Percentiles rank a stretch among this genome's conserved stretches.
Evolutionary conservation across 495 filamentous ascomycete genomes (phyloP).

Genomic region (Podospora anserina): DNA sequence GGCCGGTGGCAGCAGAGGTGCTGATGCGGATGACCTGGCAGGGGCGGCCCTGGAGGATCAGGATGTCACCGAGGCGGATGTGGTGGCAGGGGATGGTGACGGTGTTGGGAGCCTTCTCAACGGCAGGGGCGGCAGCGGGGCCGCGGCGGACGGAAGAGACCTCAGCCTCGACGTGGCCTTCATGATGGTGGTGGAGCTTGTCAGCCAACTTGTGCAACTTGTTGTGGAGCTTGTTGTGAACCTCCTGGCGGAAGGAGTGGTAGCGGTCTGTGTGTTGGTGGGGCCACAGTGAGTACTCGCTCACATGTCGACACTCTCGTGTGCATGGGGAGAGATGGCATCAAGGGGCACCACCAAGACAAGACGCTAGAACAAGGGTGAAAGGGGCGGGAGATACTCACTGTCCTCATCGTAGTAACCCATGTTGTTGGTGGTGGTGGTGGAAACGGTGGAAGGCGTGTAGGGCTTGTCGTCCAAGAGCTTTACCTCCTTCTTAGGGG

Average conservation of each 20-base stretch:
- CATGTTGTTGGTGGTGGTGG: slow-evolving; percentile 63
- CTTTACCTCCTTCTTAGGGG: slow-evolving; percentile 37
- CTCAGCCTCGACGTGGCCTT: slow-evolving; percentile 56
- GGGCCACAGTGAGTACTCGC: slow-evolving; percentile 22
- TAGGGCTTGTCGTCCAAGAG: slow-evolving; percentile 42
- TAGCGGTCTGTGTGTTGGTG: slow-evolving; percentile 63
- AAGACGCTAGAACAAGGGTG: neutral
- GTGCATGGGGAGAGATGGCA: neutral
- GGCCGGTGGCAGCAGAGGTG: slow-evolving; percentile 93
- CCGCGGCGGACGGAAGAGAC: slow-evolving; percentile 39
- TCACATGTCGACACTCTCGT: slow-evolving; percentile 26
- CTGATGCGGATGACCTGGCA: slow-evolving; percentile 99
- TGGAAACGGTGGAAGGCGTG: slow-evolving; percentile 19
- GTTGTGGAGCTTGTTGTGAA: slow-evolving; percentile 49
- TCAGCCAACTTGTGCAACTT: slow-evolving; percentile 78
- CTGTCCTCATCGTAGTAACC: slow-evolving; percentile 97
- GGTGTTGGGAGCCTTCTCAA: slow-evolving; percentile 62
- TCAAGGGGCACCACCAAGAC: slow-evolving; percentile 1
- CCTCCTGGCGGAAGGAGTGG: slow-evolving; percentile 86
- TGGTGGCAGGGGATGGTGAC: slow-evolving; percentile 99
- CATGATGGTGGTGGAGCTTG: slow-evolving; percentile 65
- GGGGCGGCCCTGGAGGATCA: slow-evolving; percentile 97
- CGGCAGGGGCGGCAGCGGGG: slow-evolving; percentile 27
- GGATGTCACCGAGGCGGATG: slow-evolving; percentile 95
- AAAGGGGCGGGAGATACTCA: slow-evolving; percentile 32